These are phyloP conservation scores for Carex parvula DNA, from an alignment of 176 grass and related monocot genomes.

Conservation along the genomic window DNA sequence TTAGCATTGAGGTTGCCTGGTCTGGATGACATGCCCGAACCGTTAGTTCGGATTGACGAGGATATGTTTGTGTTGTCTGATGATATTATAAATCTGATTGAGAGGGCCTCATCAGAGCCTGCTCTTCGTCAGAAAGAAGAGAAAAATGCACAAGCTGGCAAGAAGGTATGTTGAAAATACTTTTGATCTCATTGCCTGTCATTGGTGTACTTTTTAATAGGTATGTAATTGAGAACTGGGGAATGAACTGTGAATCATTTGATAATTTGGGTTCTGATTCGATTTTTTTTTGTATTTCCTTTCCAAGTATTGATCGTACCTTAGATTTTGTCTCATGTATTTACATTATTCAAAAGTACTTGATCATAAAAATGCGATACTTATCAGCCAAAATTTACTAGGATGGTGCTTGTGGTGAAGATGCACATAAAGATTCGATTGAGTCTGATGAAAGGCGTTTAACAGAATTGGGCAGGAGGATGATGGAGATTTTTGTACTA, in stretches of 20 bases:
- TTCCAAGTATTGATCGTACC: neutral
- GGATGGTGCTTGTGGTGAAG: conserved; percentile 75
- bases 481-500: conserved; percentile 86
- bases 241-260: neutral
- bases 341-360: neutral
- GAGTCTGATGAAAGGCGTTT: conserved; percentile 82
- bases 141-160: conserved; percentile 63
- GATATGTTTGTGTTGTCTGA: conserved; percentile 83
- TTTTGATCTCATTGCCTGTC: neutral
- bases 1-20: conserved; percentile 42
- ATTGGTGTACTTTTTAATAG: neutral
- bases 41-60: conserved; percentile 73
- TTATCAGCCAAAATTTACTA: conserved; percentile 25
- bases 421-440: conserved; percentile 80
- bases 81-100: conserved; percentile 77
- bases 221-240: neutral
- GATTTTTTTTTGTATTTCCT: conserved; percentile 16
- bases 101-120: conserved; percentile 65
- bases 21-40: conserved; percentile 45
- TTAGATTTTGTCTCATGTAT: neutral
- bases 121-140: conserved; percentile 87
- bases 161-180: conserved; percentile 42
- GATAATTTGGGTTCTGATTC: neutral
- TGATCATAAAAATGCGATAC: conserved; percentile 21
- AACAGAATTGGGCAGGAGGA: conserved; percentile 81